Base-by-base conservation (phyloP, 192 early-diverging fungal species). In the Chytriomyces sp. region DNA sequence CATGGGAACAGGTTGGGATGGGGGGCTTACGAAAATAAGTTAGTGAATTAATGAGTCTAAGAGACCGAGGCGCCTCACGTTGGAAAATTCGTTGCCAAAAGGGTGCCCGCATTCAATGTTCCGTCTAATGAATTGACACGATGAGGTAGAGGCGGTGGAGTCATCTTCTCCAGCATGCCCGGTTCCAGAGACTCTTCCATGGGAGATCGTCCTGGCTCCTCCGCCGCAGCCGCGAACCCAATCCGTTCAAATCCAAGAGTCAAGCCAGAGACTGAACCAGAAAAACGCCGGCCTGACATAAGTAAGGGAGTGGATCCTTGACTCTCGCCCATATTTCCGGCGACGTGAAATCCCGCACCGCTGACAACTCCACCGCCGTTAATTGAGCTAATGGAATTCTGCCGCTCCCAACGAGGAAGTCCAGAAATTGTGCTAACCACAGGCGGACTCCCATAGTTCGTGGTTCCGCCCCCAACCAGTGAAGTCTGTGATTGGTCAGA, bases 221-320 rank as follows among this genome's bases (percentile, higher is more conserved):
- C 33, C 8, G 26, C 59, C 12, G 26, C 36, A 37, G 7, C 40
- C 40, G 8, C 4, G n/a, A 65, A 52, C 28, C 63, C 63, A 65
- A 65, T 65, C 41, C 38, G 40, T 49, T 65, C 63, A 65, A 65
- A 52, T 49, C 63, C 63, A 65, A 65, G 10, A 39, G 63, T 49
- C 28, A 65, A 52, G 3, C 63, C 63, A 44, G 39, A 49, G 8
- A 65, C 49, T 40, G 28, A 25, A 17, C 49, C 41, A 40, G 63
- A 65, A 5, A 52, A 41, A 25, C 63, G 37, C 8, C 63, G 38
- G 17, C 56, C 56, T 37, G 54, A n/a, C 22, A 56, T 28, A n/a
- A 61, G 22, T 34, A 17, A 7, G 14, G n/a, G n/a, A 12, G n/a
- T 58, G 37, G 22, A 19, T 37, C 28, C 34, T 22, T 30, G 12